Evolutionary conservation across 140 eudicot species (phyloP), one percentile per base, ranked within the genome.

Genomic region (Oenanthe javanica): DNA sequence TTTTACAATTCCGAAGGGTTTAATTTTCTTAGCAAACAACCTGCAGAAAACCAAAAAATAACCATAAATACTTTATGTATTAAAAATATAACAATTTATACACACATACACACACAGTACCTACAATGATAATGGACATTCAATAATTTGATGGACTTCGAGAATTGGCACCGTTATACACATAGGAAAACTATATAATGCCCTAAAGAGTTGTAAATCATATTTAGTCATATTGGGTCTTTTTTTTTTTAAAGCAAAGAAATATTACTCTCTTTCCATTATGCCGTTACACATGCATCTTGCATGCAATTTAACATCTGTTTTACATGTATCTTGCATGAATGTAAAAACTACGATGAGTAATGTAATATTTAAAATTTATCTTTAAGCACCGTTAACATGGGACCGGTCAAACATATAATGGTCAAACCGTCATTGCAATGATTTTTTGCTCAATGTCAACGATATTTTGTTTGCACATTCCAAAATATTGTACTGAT

Each of bases 31-130:
- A n/a, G n/a, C n/a, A n/a, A n/a, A n/a, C n/a, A n/a, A n/a, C n/a
- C n/a, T n/a, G n/a, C n/a, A n/a, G 55, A 83, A 54, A 83, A 42
- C 80, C 27, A 66, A 79, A 36, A 23, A 40, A 23, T 47, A 3
- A 5, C 21, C 59, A 52, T 13, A 2, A 43, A 18, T 23, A 71
- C 15, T 81, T 47, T 23, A 77, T 54, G 2, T 46, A 42, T 18
- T 16, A 15, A 31, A 40, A 66, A 27, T 72, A 46, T 67, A 69
- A 43, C 70, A 55, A 19, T 5, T n/a, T n/a, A 9, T 59, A 59
- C 67, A 7, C 13, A 6, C 67, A 21, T 31, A 31, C 31, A 31
- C 31, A 31, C 31, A 31, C 31, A 31, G 66, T n/a, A 7, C 14
- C 67, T 59, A 19, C 4, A 59, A 42, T n/a, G 27, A 71, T 36